These are phyloP conservation scores for Pseudogymnoascus sp. DNA, from an alignment of 2,329 filamentous ascomycete species.

Conservation along the genomic window DNA sequence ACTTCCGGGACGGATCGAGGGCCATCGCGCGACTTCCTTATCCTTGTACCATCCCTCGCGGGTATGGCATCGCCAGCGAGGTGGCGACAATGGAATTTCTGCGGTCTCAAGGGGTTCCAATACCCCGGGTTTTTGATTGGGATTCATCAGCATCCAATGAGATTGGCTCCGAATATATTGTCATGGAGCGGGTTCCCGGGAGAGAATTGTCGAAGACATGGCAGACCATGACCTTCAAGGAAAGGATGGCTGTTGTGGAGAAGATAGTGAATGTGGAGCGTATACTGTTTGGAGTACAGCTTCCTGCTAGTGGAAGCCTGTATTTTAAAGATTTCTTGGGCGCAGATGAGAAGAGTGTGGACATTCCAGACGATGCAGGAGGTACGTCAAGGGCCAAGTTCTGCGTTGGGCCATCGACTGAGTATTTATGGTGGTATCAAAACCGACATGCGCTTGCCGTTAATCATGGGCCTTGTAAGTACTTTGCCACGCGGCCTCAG, in stretches of 20 bases:
- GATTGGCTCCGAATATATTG: slow-evolving; percentile 31
- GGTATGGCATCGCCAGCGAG: slow-evolving; percentile 17
- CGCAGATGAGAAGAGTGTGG: slow-evolving; percentile 14
- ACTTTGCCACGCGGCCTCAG: background rate
- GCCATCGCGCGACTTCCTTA: slow-evolving; percentile 18
- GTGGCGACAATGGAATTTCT: slow-evolving; percentile 18
- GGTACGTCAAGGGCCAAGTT: slow-evolving; percentile 7
- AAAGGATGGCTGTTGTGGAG: slow-evolving; percentile 16
- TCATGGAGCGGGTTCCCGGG: slow-evolving; percentile 31
- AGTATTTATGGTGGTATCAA: slow-evolving; percentile 19
- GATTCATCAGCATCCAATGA: slow-evolving; percentile 23
- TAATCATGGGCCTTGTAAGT: slow-evolving; percentile 17
- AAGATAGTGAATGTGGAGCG: slow-evolving; percentile 17
- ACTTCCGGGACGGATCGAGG: slow-evolving; percentile 14
- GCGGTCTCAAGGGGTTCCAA: slow-evolving; percentile 19
- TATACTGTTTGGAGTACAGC: slow-evolving; percentile 14
- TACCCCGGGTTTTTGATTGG: slow-evolving; percentile 25
- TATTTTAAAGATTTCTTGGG: slow-evolving; percentile 17
- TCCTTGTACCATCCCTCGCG: slow-evolving; percentile 15
- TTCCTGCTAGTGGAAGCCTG: slow-evolving; percentile 17
- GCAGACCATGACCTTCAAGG: slow-evolving; percentile 16
- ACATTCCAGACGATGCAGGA: slow-evolving; percentile 11
- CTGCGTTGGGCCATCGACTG: slow-evolving; percentile 18
- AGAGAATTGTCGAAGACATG: slow-evolving; percentile 22
- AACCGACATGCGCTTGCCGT: slow-evolving; percentile 14